A percentile compares a stretch with the other conserved stretches of the same genome.
phyloP scores from a whole-genome alignment of 345 rosid species.

The Carallia pectinifolia region DNA sequence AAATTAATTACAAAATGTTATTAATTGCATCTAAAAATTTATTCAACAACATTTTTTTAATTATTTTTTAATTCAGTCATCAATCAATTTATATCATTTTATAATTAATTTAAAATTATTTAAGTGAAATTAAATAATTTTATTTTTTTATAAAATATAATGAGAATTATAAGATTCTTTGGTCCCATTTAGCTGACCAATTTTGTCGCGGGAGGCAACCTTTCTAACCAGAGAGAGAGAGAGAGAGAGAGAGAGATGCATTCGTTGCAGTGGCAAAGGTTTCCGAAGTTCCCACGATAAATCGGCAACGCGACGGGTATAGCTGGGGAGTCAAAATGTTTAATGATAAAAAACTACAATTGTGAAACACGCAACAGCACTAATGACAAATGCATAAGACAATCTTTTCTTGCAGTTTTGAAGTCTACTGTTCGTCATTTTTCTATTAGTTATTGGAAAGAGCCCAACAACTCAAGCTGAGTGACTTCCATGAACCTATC shows the following conservation, averaged over 20 bases:
- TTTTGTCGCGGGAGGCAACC: slow-evolving; percentile 48
- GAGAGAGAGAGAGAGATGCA: slow-evolving; percentile 16
- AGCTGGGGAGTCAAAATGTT: slow-evolving; percentile 1
- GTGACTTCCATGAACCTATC: too few relatives aligned
- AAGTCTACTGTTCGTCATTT: neutral
- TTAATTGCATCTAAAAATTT: too few relatives aligned
- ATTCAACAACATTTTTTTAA: too few relatives aligned
- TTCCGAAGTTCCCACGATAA: slow-evolving; percentile 5
- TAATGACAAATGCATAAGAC: neutral
- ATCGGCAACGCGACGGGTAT: neutral
- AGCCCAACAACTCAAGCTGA: too few relatives aligned
- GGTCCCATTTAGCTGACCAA: slow-evolving; percentile 42
- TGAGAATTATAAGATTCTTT: slow-evolving; percentile 27
- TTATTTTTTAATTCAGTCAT: too few relatives aligned
- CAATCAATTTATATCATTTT: too few relatives aligned
- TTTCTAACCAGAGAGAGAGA: slow-evolving; percentile 4
- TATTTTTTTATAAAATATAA: neutral
- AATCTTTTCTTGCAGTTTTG: neutral
- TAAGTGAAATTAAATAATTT: too few relatives aligned
- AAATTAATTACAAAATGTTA: too few relatives aligned
- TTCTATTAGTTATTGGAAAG: neutral
- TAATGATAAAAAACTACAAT: neutral
- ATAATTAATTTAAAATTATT: too few relatives aligned
- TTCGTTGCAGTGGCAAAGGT: neutral
- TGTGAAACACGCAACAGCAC: neutral